phyloP scores from a whole-genome alignment of 495 filamentous ascomycete genomes.

The Ascobolus immersus region DNA sequence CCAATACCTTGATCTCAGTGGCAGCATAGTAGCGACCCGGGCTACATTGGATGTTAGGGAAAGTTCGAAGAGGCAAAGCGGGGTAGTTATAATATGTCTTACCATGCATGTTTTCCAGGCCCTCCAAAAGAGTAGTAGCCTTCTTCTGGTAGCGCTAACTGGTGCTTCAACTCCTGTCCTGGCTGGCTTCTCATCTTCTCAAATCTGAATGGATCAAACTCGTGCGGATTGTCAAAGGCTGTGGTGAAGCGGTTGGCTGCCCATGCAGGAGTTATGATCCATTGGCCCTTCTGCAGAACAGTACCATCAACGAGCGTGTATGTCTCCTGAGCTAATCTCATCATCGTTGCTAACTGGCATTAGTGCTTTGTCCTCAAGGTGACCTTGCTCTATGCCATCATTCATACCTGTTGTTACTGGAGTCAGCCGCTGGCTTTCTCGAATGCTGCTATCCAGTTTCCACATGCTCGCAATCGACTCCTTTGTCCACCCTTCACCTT shows the following conservation, averaged over 20 bases:
- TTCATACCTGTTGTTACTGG: constrained; percentile 5
- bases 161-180: constrained; percentile 9
- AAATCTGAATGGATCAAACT: constrained; percentile 11
- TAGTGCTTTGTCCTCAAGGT: not conserved
- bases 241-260: constrained; percentile 5
- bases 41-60: no score
- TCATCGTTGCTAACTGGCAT: constrained; percentile 4
- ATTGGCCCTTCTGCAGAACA: constrained; percentile 9
- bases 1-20: no score
- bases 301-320: constrained; percentile 12
- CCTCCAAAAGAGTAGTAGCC: constrained; percentile 10
- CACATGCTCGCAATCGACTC: constrained; percentile 14
- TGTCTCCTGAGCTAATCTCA: constrained; percentile 8
- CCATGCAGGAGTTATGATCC: constrained; percentile 4
- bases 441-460: constrained; percentile 10
- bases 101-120: constrained; percentile 13
- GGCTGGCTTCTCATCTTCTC: constrained; percentile 6
- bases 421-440: constrained; percentile 10
- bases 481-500: constrained; percentile 11
- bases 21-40: no score
- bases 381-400: no score
- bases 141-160: constrained; percentile 8
- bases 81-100: no score
- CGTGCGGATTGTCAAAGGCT: constrained; percentile 2
- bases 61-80: no score